Evolutionary conservation across 495 filamentous ascomycete species (phyloP).

Genomic region (Penicillium silybi): DNA sequence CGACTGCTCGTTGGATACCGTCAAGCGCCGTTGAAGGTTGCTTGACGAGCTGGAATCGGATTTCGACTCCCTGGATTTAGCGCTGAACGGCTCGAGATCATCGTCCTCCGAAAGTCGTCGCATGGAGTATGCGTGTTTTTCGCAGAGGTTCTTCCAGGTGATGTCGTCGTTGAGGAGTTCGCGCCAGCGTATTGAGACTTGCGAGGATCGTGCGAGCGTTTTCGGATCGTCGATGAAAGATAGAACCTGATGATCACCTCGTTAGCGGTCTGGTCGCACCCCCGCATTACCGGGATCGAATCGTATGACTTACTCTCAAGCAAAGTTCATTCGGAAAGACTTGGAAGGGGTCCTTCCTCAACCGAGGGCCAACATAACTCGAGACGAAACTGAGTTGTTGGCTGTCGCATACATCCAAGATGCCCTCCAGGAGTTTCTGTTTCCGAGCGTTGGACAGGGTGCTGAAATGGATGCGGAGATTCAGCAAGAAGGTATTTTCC

Average conservation of each 20-base stretch:
- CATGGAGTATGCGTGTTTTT: conserved; percentile 77
- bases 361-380: conserved; percentile 81
- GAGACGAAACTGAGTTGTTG: conserved; percentile 93
- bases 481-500: conserved; percentile 52
- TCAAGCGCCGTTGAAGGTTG: conserved; percentile 26
- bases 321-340: conserved; percentile 89
- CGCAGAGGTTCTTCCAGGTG: conserved; percentile 94
- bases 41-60: conserved; percentile 18
- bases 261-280: conserved; percentile 3
- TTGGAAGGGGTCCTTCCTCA: conserved; percentile 94
- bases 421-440: conserved; percentile 67
- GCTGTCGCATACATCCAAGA: conserved; percentile 88
- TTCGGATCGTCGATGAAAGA: conserved; percentile 94
- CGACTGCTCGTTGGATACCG: conserved; percentile 23
- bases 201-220: conserved; percentile 84
- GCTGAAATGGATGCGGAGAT: conserved; percentile 53
- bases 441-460: conserved; percentile 52
- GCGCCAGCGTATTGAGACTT: conserved; percentile 90
- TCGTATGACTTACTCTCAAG: conserved; percentile 58
- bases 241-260: conserved; percentile 57
- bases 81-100: conserved; percentile 35
- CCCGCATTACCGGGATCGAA: background rate
- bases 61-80: conserved; percentile 19
- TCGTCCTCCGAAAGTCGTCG: conserved; percentile 56
- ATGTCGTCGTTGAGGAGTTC: conserved; percentile 92